Conservation (phyloP, 768 basidiomycete genomes). For the Tylopilus rubrobrunneus region DNA sequence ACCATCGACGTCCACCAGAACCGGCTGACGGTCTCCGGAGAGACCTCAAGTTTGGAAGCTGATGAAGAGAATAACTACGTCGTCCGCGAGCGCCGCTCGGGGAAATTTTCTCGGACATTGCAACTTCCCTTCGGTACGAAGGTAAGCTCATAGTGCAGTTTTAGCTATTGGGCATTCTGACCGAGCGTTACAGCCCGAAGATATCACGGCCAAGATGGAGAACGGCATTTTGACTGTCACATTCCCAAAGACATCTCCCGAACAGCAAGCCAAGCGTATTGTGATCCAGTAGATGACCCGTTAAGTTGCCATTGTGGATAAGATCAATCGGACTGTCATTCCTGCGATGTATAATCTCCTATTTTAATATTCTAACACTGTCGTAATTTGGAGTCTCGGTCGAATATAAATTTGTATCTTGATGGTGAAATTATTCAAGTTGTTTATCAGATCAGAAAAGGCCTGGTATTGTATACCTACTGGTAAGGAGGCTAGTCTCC, state of each 20-base stretch:
- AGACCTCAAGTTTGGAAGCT: slow-evolving; percentile 29
- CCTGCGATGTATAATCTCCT: too few relatives aligned
- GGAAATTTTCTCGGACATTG: slow-evolving; percentile 41
- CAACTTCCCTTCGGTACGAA: slow-evolving; percentile 46
- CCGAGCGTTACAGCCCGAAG: slow-evolving; percentile 31
- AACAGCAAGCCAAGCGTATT: slow-evolving; percentile 12
- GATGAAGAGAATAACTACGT: slow-evolving; percentile 37
- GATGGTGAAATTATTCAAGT: too few relatives aligned
- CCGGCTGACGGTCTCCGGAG: slow-evolving; percentile 30
- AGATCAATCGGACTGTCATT: too few relatives aligned
- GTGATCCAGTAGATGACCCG: neutral
- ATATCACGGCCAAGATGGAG: slow-evolving; percentile 39
- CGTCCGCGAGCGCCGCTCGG: slow-evolving; percentile 42
- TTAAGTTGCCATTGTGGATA: too few relatives aligned
- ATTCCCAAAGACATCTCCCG: slow-evolving; percentile 43
- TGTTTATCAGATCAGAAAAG: too few relatives aligned
- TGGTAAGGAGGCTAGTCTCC: too few relatives aligned
- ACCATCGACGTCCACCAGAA: slow-evolving; percentile 45
- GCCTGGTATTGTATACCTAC: too few relatives aligned
- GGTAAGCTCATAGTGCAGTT: slow-evolving; percentile 23
- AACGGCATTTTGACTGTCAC: slow-evolving; percentile 41
- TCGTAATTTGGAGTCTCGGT: too few relatives aligned
- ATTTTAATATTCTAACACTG: too few relatives aligned
- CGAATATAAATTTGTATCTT: too few relatives aligned
- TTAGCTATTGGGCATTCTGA: neutral